Base-by-base conservation (phyloP, 2,329 filamentous ascomycete species). In the Trichophyton equinum region DNA sequence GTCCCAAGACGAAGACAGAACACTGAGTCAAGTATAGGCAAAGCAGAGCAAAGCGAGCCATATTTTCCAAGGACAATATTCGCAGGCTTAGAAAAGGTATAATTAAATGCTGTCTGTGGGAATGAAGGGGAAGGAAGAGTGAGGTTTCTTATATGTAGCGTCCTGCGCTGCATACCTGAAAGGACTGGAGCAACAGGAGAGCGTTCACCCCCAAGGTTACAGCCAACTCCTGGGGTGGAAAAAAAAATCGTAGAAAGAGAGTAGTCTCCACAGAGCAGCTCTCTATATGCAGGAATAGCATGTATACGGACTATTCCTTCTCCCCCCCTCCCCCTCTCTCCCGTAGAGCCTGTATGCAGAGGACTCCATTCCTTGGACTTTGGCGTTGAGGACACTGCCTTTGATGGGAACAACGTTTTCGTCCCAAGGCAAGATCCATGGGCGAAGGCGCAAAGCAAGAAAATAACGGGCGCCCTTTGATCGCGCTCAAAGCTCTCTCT, bases 1-100 rank as follows among this genome's bases (percentile, higher is more conserved):
- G 65, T 22, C 64, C 62, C 20, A 56, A 53, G 30, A 47, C 18
- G 47, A 51, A 36, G 20, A 51, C 36, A 22, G 8, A 44, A 47
- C 11, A 33, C 13, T 59, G 57, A 1, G 27, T 25, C 22, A 59
- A 13, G 11, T n/a, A 59, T 15, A 59, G 57, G 20, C 57, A 49
- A n/a, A 59, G n/a, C 20, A 59, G 33, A 22, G 18, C 33, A 5
- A 13, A 15, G 18, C 36, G 55, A 57, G 18, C 36, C 55, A 57
- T 57, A 36, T 15, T 57, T 8, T 44, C 33, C 9, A 36, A 57
- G 55, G 7, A 57, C 25, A 42, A 33, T 7, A 18, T n/a, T n/a
- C 55, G 4, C 40, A 13, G 8, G 40, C 3, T 49, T 20, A 18
- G n/a, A 56, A 20, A 20, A 22, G n/a, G 22, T 25, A n/a, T n/a